Evolutionary conservation across 2,329 filamentous ascomycete species (phyloP), one percentile per base, ranked within the genome.

Genomic region (Trichoderma breve): DNA sequence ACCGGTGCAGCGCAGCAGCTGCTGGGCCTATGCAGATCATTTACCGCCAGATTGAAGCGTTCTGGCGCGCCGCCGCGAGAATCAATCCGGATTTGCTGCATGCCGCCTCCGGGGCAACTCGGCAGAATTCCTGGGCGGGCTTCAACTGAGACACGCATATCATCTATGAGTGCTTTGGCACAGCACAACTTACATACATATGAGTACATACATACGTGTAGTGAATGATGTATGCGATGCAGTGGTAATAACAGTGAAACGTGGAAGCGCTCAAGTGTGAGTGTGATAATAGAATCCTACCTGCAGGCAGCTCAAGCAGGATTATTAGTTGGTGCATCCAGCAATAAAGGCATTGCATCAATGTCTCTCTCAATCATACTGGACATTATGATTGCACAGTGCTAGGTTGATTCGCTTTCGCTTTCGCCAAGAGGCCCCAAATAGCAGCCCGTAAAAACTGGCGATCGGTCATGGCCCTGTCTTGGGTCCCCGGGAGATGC

Each of bases 11-110:
- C 36, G 34, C 34, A 36, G 34, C 34, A 6, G 36, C 34, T 63
- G 60, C 60, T 63, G 60, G 62, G 39, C 26, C 43, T 66, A 55
- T 69, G 66, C 66, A 69, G 66, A 69, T 69, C 66, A 69, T 69
- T 67, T 61, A 69, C 66, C 66, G 66, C 57, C 66, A 61, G 39
- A 62, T 69, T 34, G 66, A 66, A 36, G 63, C 63, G 36, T 66
- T 66, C 47, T 36, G 63, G 63, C 63, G 60, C 36, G 36, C 34
- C 34, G 36, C 60, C 11, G 39, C 43, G 21, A 34, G 65, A 39
- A 36, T 36, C 5, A 26, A 26, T 57, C 34, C 65, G 53, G 18
- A 32, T 47, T 57, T 61, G 65, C 26, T 30, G n/a, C 39, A 28
- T 53, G 28, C 66, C 55, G 55, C 4, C 11, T 34, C 55, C 39